Base-by-base conservation (phyloP, 306 rosid species). In the Pyrus communis region DNA sequence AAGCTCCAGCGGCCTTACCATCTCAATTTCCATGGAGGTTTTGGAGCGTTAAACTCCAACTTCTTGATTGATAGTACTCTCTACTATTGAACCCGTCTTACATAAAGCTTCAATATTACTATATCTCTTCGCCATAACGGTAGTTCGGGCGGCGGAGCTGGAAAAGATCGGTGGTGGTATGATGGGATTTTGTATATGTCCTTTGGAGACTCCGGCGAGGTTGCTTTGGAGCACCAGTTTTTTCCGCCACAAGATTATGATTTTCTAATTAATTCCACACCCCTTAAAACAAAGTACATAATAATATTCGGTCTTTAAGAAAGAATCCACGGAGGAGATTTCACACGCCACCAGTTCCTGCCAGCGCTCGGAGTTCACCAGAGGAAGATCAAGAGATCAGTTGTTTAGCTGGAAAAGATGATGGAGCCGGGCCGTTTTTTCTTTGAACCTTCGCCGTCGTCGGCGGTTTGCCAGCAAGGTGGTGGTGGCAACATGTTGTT, bases 221-320 rank as follows among this genome's bases (percentile, higher is more conserved):
- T 85, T 95, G 46, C 97, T 92, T 4, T 95, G 98, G 98, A 95
- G 89, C 51, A 95, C 98, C 3, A 95, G 98, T 73, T 95, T 95
- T 89, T 95, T 95, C 96, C 98, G 98, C 76, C 98, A 95, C 84
- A 95, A 90, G 98, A 74, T 95, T 45, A 92, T 92, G 97, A 90
- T 95, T 86, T 92, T 92, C 75, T 95, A 89, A 88, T 83, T 69
- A 25, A 7, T 7, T 11, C 19, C 77, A 65, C 52, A 64, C 81
- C 67, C 66, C 70, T 64, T 51, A 57, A 68, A 40, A 62, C 67
- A 71, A 40, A 61, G 10, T 30, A 21, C 65, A 27, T 71, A 65
- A 5, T 18, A 64, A 9, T 59, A 28, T 57, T 57, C 22, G 42
- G 38, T 40, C 43, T 76, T 28, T 57, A 55, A 64, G 51, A 52